Evolutionary conservation across 768 basidiomycete species (phyloP), one percentile per base, ranked within the genome.

Genomic region (Mycena galericulata): DNA sequence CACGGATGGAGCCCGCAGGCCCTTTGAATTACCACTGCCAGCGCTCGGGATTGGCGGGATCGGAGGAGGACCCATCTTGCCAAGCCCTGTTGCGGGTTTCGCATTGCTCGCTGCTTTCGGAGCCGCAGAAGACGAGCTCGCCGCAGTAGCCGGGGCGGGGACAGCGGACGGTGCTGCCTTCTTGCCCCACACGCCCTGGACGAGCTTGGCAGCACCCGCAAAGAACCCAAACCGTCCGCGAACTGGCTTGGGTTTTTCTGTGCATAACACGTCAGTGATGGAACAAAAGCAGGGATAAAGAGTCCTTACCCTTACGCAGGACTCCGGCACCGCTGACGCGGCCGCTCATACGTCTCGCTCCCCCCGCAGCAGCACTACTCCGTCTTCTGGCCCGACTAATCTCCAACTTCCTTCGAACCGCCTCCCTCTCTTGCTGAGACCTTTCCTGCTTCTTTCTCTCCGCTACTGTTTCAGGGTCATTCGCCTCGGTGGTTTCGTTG

Each of bases 121-220:
- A 30, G 73, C 71, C 27, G 65, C 49, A 7, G 70, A 62, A 17
- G 62, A 59, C 29, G 64, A 17, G 12, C 53, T 67, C 46, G 75
- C 62, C 58, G 77, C 53, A 67, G 79, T 77, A 27, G 75, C 75
- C 62, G 76, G 76, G 40, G 69, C 74, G 30, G 79, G 65, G 24
- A 74, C 69, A 11, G 76, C 56, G 18, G 77, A 43, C 11, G 77
- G 46, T n/a, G 75, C 68, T 11, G 79, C 62, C 12, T 77, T 45
- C 72, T 84, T 85, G 10, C 82, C 89, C 92, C 92, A 94, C 1
- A 94, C 91, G 69, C 86, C 92, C 72, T 85, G 83, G 5, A 94
- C 92, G 4, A 94, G 80, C 0, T 87, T 86, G 76, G 92, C 94
- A 10, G 93, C 89, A 20, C 85, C 89, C 24, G 89, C 85, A 8